phyloP scores from a whole-genome alignment of 192 early-diverging fungal genomes.

The Coemansia sp. region DNA sequence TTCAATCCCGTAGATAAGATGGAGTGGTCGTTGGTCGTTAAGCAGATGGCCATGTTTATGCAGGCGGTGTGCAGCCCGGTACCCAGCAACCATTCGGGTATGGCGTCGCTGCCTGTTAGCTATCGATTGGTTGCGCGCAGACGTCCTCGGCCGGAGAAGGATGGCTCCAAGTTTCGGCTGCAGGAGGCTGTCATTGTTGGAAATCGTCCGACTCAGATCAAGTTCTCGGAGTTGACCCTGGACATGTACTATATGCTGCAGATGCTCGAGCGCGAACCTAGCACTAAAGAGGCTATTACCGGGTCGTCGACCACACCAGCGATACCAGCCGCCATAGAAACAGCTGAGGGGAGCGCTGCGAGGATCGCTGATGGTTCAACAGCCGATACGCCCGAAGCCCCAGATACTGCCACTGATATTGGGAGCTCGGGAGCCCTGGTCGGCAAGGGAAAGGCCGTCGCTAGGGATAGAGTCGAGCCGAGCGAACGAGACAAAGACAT shows the following conservation, averaged over 20 bases:
- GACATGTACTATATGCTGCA: slow-evolving; percentile 98
- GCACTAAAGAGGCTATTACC: background rate
- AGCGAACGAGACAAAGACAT: background rate
- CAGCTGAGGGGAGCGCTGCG: slow-evolving; percentile 18
- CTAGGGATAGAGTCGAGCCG: slow-evolving; percentile 9
- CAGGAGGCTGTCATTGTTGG: slow-evolving; percentile 97
- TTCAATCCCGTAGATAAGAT: slow-evolving; percentile 88
- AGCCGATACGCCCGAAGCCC: slow-evolving; percentile 3
- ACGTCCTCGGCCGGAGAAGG: slow-evolving; percentile 29
- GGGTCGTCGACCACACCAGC: slow-evolving; percentile 5
- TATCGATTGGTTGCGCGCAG: slow-evolving; percentile 22
- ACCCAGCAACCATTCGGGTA: slow-evolving; percentile 28
- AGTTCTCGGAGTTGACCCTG: slow-evolving; percentile 94
- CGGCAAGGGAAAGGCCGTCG: background rate
- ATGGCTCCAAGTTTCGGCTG: slow-evolving; percentile 52
- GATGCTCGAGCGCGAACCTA: slow-evolving; percentile 69
- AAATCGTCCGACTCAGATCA: slow-evolving; percentile 93
- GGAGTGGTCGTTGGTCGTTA: slow-evolving; percentile 84
- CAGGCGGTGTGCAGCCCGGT: slow-evolving; percentile 63
- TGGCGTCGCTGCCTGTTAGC: slow-evolving; percentile 17
- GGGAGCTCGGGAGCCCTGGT: background rate
- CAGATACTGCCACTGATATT: background rate
- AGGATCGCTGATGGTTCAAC: background rate
- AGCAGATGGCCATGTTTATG: slow-evolving; percentile 80
- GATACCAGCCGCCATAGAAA: background rate